These are phyloP conservation scores for Magnusiomyces suaveolens DNA, from an alignment of 1,139 yeast genomes.

Conservation along the genomic window DNA sequence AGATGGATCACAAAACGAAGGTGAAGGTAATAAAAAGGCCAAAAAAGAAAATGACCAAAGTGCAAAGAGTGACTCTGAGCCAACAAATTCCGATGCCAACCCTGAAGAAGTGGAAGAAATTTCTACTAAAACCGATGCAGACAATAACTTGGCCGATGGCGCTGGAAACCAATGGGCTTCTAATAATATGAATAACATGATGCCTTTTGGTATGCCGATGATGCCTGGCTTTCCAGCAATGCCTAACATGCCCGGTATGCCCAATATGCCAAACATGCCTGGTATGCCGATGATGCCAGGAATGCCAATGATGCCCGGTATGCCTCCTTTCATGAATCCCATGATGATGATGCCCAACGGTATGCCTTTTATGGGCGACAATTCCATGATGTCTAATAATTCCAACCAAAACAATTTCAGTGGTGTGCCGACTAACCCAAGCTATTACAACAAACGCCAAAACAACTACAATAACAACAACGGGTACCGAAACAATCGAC, in stretches of 20 bases:
- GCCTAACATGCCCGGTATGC: neutral
- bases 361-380: neutral
- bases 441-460: neutral
- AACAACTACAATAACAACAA: neutral
- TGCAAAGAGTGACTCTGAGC: no score
- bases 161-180: neutral
- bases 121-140: no score
- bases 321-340: neutral
- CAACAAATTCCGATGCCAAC: no score
- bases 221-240: no score
- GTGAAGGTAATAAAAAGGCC: no score
- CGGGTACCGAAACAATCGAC: neutral
- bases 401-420: neutral
- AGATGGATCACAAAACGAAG: no score
- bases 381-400: constrained; percentile 16
- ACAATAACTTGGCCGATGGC: no score
- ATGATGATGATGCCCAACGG: no score
- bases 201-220: constrained; percentile 4
- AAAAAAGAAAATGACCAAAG: no score
- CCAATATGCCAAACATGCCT: constrained; percentile 7
- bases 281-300: constrained; percentile 10
- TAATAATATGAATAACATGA: constrained; percentile 3
- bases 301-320: neutral
- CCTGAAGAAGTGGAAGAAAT: no score
- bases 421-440: neutral